Evolutionary conservation across 2,329 filamentous ascomycete species (phyloP).

Genomic region (Lachnellula arida): DNA sequence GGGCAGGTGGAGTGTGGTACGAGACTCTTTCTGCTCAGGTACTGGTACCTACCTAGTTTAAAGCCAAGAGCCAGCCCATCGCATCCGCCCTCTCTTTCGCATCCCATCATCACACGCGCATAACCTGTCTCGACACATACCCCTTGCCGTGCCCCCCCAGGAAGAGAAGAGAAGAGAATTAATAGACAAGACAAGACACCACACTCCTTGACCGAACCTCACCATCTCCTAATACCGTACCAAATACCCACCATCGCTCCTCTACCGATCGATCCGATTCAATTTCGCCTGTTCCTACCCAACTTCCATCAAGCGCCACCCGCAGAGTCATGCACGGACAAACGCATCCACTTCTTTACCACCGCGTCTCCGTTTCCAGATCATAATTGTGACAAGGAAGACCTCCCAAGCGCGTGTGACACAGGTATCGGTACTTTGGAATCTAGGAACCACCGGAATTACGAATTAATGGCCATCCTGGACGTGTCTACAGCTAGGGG

Average conservation of each 20-base stretch:
- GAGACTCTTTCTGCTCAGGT: no score
- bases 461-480: conserved; percentile 20
- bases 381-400: conserved; percentile 15
- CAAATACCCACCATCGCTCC: neutral
- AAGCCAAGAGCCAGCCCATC: no score
- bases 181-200: neutral
- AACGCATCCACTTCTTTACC: conserved; percentile 16
- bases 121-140: neutral
- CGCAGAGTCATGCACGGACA: conserved; percentile 23
- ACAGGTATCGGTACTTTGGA: neutral
- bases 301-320: conserved; percentile 11
- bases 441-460: conserved; percentile 3
- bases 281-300: neutral
- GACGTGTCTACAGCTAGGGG: conserved; percentile 16
- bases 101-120: neutral
- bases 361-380: conserved; percentile 13
- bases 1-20: no score
- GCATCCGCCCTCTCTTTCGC: neutral
- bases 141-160: neutral
- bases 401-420: conserved; percentile 12
- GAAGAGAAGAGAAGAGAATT: neutral
- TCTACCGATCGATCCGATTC: neutral
- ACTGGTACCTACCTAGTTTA: no score
- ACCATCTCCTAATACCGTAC: neutral
- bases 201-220: neutral